These are phyloP conservation scores for Marvania coccoides DNA, from an alignment of 139 green algal genomes.

Conservation along the genomic window DNA sequence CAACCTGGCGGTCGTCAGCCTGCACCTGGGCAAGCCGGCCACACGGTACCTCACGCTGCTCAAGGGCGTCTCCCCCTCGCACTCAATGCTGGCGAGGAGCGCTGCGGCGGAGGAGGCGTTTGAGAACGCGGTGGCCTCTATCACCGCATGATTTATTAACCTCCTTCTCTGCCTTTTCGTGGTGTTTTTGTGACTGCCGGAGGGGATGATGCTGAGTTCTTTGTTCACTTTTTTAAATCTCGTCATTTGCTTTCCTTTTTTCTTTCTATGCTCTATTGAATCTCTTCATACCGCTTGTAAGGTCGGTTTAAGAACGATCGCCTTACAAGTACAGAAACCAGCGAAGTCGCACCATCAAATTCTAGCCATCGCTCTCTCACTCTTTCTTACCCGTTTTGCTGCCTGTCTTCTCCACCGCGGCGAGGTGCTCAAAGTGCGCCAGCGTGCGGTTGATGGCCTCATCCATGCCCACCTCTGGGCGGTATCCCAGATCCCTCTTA, in stretches of 20 bases:
- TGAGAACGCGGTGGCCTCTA: constrained; percentile 40
- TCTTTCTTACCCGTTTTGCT: neutral
- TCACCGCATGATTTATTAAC: neutral
- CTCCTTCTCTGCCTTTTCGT: neutral
- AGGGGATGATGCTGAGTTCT: neutral
- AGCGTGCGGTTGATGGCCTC: constrained; percentile 54
- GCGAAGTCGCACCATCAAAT: neutral
- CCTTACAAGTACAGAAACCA: neutral
- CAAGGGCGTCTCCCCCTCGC: constrained; percentile 53
- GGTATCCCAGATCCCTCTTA: constrained; percentile 50
- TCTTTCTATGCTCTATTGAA: no score
- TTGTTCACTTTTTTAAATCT: neutral
- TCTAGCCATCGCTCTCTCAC: neutral
- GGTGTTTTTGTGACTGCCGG: neutral
- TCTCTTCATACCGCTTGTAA: no score
- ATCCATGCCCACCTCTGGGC: constrained; percentile 33
- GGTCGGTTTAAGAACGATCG: no score
- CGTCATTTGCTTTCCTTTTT: neutral
- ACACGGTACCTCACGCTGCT: constrained; percentile 61
- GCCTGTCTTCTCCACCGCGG: neutral
- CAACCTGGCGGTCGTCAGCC: constrained; percentile 74
- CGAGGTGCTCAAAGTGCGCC: constrained; percentile 44
- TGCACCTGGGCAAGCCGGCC: constrained; percentile 81
- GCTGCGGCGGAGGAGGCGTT: constrained; percentile 62
- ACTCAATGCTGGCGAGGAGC: constrained; percentile 48